Conservation (phyloP, 2,329 filamentous ascomycete genomes). For the Aspergillus tamarii region DNA sequence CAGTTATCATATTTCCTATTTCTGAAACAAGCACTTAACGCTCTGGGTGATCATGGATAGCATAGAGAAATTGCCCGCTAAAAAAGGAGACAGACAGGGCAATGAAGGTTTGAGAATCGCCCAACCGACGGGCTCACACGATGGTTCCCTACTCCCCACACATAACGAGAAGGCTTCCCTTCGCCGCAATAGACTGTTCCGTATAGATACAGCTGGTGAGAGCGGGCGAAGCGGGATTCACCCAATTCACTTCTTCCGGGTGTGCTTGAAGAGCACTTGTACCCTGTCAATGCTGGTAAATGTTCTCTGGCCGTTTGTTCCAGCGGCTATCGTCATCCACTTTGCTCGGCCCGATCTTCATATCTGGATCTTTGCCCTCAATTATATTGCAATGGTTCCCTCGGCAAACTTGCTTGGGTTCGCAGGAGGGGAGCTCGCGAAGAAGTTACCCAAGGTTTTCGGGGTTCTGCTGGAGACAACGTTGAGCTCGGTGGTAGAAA, state of each 20-base stretch:
- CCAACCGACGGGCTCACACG: conserved; percentile 21
- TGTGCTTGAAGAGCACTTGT: conserved; percentile 67
- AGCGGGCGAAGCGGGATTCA: conserved; percentile 70
- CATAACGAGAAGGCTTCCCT: conserved; percentile 24
- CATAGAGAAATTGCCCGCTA: conserved; percentile 2
- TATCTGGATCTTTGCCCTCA: conserved; percentile 68
- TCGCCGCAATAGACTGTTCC: conserved; percentile 32
- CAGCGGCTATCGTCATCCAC: conserved; percentile 68
- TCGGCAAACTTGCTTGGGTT: conserved; percentile 77
- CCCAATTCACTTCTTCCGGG: conserved; percentile 64
- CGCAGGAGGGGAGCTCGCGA: conserved; percentile 70
- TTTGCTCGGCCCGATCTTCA: conserved; percentile 60
- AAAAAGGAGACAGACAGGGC: conserved; percentile 12
- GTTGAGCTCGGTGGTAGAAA: conserved; percentile 76
- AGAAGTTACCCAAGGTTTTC: conserved; percentile 74
- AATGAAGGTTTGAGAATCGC: conserved; percentile 9
- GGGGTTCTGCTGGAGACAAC: conserved; percentile 54
- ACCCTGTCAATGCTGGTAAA: conserved; percentile 68
- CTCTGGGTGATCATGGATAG: not conserved
- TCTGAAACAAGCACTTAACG: not conserved
- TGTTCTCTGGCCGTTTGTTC: conserved; percentile 74
- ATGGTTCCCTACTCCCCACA: conserved; percentile 30
- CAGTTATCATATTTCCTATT: not conserved
- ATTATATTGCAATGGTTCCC: conserved; percentile 77
- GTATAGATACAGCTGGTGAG: conserved; percentile 57